Conservation (phyloP, 2,329 filamentous ascomycete genomes). For the Trichoderma semiorbis region DNA sequence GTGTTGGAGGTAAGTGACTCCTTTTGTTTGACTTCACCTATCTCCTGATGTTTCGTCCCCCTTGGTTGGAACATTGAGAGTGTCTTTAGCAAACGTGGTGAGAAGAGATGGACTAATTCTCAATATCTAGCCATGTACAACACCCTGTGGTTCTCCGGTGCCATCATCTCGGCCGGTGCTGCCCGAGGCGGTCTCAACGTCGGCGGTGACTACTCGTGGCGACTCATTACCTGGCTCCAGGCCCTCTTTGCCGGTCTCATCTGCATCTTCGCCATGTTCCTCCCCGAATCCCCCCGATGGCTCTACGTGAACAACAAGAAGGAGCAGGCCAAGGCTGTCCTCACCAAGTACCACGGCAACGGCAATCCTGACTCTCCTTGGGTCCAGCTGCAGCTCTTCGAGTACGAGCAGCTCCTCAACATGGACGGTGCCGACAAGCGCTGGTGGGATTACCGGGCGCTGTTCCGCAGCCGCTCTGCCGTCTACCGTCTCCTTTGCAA, state of each 20-base stretch:
- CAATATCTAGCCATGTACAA: conserved; percentile 34
- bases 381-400: conserved; percentile 43
- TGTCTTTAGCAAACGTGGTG: neutral
- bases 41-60: neutral
- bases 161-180: conserved; percentile 49
- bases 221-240: conserved; percentile 44
- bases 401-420: conserved; percentile 43
- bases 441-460: conserved; percentile 46
- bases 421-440: conserved; percentile 43
- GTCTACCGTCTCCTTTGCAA: conserved; percentile 36
- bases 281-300: conserved; percentile 44
- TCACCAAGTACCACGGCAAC: conserved; percentile 42
- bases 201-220: conserved; percentile 26
- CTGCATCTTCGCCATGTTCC: conserved; percentile 33
- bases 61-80: neutral
- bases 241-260: conserved; percentile 41
- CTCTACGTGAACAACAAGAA: conserved; percentile 39
- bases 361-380: conserved; percentile 42
- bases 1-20: conserved; percentile 33
- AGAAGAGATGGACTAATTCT: neutral
- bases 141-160: conserved; percentile 45
- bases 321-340: conserved; percentile 34
- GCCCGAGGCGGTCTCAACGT: conserved; percentile 42
- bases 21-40: neutral
- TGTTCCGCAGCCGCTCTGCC: conserved; percentile 40